These are phyloP conservation scores for Nicotiana knightiana DNA, from an alignment of 257 asterid genomes.

Conservation along the genomic window DNA sequence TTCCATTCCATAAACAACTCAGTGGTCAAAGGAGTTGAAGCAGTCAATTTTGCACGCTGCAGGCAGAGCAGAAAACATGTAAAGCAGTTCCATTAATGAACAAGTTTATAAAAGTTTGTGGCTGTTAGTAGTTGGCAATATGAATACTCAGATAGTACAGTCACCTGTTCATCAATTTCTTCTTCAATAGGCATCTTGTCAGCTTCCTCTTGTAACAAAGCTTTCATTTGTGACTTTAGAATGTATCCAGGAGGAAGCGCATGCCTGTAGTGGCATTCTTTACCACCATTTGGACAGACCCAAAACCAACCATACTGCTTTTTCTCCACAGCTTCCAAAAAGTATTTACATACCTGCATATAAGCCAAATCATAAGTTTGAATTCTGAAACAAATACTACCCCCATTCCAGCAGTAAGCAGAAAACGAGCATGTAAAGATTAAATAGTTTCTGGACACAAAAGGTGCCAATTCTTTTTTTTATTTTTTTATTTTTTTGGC, in stretches of 20 bases:
- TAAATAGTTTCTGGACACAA: not conserved
- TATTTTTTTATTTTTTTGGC: not conserved
- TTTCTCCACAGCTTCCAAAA: slow-evolving; percentile 97
- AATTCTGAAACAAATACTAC: not conserved
- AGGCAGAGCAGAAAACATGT: slow-evolving; percentile 6
- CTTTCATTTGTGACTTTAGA: slow-evolving; percentile 96
- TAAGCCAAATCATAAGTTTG: not conserved
- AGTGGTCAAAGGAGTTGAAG: slow-evolving; percentile 83
- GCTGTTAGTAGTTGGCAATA: not conserved
- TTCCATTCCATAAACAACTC: slow-evolving; percentile 87
- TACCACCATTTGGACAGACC: slow-evolving; percentile 91
- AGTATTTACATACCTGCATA: slow-evolving; percentile 75
- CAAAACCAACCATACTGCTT: slow-evolving; percentile 99
- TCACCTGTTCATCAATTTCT: slow-evolving; percentile 92
- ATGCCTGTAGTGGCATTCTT: slow-evolving; percentile 86
- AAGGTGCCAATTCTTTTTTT: not conserved
- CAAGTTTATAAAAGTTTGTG: not conserved
- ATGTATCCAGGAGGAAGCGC: slow-evolving; percentile 97
- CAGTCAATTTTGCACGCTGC: slow-evolving; percentile 72
- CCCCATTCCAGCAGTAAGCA: not conserved
- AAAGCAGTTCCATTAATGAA: not conserved
- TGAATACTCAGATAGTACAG: not conserved
- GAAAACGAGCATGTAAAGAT: not conserved
- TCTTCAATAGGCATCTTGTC: slow-evolving; percentile 77
- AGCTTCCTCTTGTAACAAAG: slow-evolving; percentile 82